Evolutionary conservation across 2,329 filamentous ascomycete species (phyloP), one percentile per base, ranked within the genome.

Genomic region (Fusarium beomiforme): DNA sequence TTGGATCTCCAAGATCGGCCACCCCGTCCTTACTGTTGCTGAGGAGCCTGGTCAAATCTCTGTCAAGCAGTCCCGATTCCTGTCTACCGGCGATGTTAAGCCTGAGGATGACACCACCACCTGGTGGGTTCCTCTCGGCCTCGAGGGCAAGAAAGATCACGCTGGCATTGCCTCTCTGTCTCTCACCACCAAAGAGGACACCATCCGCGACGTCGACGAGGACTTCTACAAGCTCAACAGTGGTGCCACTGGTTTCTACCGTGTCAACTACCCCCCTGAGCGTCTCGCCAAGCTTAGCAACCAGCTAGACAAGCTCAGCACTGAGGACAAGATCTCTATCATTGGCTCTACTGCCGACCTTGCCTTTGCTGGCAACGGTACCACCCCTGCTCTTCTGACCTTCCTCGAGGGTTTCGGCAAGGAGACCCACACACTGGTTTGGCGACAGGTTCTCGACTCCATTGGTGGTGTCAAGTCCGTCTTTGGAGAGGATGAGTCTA

Each of bases 1-100:
- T 21, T 99, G 96, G 96, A 97, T 98, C 78, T 90, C 92, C 75
- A 96, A 95, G 83, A 97, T 98, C 73, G 96, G 96, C 3, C 97
- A 97, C 82, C 96, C 96, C 1, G 91, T 98, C 17, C 83, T 99
- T 23, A 97, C 93, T 4, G 89, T 98, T 19, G 87, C 91, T 24
- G 96, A 98, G 82, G 90, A 95, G 79, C 89, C 91, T 62, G 92
- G 92, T 19, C 91, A 95, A 79, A 92, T 98, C 76, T 90, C 89
- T 44, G 84, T 98, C 67, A 91, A 91, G 78, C 96, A 99, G 81
- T 92, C 90, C 55, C 92, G 96, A 63, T 99, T 98, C 88, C 86
- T 99, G 24, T 93, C 93, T 23, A 94, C 93, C 6, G 96, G 96
- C 13, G 95, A 98, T 79, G 93, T 94, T 60, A 94, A 94, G 83